A percentile compares a stretch with the other conserved stretches of the same genome.
Conservation (phyloP, 768 basidiomycete genomes). For the Kondoa subrosea region DNA sequence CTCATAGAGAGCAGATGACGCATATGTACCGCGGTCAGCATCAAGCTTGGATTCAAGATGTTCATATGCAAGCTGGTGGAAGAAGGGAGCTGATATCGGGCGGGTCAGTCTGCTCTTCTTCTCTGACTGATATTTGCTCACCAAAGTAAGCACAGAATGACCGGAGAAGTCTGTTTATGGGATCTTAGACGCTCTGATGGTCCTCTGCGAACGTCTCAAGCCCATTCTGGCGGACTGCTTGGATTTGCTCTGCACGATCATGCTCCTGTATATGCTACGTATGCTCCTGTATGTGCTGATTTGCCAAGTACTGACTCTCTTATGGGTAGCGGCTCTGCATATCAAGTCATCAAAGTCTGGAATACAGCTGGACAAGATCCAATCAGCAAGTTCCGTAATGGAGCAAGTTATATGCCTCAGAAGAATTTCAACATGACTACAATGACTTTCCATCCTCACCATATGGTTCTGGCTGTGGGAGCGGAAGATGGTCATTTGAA, state of each 20-base stretch:
- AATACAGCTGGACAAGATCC: slow-evolving; percentile 48
- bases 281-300: slow-evolving; percentile 31
- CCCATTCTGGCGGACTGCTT: slow-evolving; percentile 55
- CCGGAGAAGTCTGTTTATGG: slow-evolving; percentile 81
- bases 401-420: slow-evolving; percentile 13
- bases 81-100: slow-evolving; percentile 63
- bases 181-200: slow-evolving; percentile 53
- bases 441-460: slow-evolving; percentile 63
- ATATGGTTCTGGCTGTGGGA: slow-evolving; percentile 45
- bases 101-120: slow-evolving; percentile 41
- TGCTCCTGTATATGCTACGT: slow-evolving; percentile 72
- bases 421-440: slow-evolving; percentile 36
- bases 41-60: slow-evolving; percentile 75
- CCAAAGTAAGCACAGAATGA: slow-evolving; percentile 41
- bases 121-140: not conserved
- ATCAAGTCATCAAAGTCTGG: slow-evolving; percentile 51
- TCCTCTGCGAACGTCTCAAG: slow-evolving; percentile 47
- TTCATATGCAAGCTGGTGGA: slow-evolving; percentile 59
- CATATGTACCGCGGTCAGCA: slow-evolving; percentile 55
- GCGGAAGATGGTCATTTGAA: slow-evolving; percentile 21
- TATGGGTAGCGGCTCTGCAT: slow-evolving; percentile 45
- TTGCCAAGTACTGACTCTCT: not conserved
- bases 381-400: slow-evolving; percentile 31
- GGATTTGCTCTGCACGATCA: slow-evolving; percentile 73
- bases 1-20: slow-evolving; percentile 66